A percentile compares a stretch with the other conserved stretches of the same genome.
Evolutionary conservation across 768 basidiomycete species (phyloP).

Genomic region (Agaricus sinodeliciosus): DNA sequence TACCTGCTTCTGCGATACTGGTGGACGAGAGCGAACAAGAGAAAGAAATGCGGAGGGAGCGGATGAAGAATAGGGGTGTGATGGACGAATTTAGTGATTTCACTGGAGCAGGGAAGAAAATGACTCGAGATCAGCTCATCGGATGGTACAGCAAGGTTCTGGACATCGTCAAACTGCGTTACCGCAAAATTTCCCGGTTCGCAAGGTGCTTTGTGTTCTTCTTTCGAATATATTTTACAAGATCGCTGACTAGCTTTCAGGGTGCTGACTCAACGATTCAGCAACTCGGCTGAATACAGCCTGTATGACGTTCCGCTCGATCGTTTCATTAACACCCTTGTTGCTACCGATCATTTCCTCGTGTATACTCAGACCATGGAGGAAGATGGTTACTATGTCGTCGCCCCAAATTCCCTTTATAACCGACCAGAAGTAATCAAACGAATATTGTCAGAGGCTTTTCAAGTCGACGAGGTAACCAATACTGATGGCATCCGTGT

Average conservation of each 20-base stretch:
- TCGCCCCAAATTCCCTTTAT: slow-evolving; percentile 73
- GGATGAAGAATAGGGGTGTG: slow-evolving; percentile 9
- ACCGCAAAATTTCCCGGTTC: slow-evolving; percentile 91
- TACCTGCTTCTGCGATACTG: slow-evolving; percentile 44
- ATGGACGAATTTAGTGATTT: slow-evolving; percentile 16
- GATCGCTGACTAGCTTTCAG: slow-evolving; percentile 25
- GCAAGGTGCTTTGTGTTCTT: slow-evolving; percentile 50
- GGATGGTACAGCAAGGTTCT: slow-evolving; percentile 91
- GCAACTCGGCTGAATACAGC: slow-evolving; percentile 88
- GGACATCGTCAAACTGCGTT: slow-evolving; percentile 85
- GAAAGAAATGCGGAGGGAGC: slow-evolving; percentile 8
- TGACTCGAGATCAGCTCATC: slow-evolving; percentile 79
- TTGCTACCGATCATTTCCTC: slow-evolving; percentile 85
- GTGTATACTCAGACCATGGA: slow-evolving; percentile 87
- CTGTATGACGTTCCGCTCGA: slow-evolving; percentile 71
- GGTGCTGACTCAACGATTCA: slow-evolving; percentile 77
- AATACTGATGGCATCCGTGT: slow-evolving; percentile 46
- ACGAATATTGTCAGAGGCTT: slow-evolving; percentile 78
- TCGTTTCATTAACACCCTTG: slow-evolving; percentile 71
- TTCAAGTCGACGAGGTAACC: slow-evolving; percentile 62
- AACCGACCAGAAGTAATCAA: slow-evolving; percentile 73
- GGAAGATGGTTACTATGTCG: slow-evolving; percentile 86
- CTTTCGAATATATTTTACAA: slow-evolving; percentile 1
- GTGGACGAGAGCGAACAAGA: slow-evolving; percentile 16
- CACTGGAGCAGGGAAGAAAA: slow-evolving; percentile 35